Conservation (phyloP, 805 yeast genomes). For the Hanseniaspora singularis region DNA sequence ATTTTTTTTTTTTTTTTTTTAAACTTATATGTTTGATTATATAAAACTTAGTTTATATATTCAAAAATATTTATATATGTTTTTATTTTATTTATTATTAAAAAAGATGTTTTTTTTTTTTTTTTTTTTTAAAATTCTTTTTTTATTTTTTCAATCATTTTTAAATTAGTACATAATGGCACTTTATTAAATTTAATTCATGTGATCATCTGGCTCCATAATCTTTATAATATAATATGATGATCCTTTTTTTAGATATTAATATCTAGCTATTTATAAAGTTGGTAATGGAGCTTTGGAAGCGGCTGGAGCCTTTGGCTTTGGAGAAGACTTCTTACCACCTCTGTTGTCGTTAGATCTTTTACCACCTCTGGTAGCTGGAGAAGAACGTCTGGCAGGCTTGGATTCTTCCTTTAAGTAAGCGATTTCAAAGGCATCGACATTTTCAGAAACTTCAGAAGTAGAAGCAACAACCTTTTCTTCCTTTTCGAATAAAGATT, state of each 20-base stretch:
- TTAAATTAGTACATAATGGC: too few relatives aligned
- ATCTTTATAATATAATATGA: too few relatives aligned
- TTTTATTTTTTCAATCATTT: too few relatives aligned
- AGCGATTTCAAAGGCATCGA: conserved; percentile 5
- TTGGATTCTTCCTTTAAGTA: conserved; percentile 13
- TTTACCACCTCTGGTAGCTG: conserved; percentile 13
- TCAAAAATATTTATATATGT: too few relatives aligned
- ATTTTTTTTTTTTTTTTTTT: neutral
- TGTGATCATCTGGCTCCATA: too few relatives aligned
- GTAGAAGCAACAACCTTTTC: conserved; percentile 22
- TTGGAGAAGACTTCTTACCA: neutral
- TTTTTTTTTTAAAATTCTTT: too few relatives aligned
- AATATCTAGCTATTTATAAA: conserved; percentile 1
- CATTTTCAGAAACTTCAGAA: neutral
- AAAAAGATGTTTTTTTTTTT: too few relatives aligned
- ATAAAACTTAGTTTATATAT: too few relatives aligned
- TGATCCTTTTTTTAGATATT: too few relatives aligned
- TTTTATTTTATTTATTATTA: too few relatives aligned
- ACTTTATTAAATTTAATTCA: too few relatives aligned
- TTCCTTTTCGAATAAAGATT: conserved; percentile 52
- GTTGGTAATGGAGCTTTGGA: conserved; percentile 14
- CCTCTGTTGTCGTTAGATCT: neutral
- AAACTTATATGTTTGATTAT: too few relatives aligned
- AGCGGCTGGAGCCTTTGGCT: conserved; percentile 9
- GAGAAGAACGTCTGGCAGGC: neutral